Evolutionary conservation across 2,329 filamentous ascomycete species (phyloP).

Genomic region (Canariomyces notabilis): DNA sequence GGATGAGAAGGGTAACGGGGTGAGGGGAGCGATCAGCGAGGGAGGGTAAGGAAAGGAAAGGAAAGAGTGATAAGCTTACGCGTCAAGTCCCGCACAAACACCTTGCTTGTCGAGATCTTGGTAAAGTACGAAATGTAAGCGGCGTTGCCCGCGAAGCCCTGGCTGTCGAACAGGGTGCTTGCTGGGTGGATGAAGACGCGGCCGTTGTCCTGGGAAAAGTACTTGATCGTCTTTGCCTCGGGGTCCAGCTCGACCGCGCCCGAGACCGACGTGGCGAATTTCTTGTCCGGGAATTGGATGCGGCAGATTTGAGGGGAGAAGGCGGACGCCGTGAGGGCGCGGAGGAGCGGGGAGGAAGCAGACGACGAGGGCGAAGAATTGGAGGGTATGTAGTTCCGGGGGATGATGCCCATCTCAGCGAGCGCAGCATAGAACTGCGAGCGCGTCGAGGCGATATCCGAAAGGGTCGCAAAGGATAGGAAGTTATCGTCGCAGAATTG

Average conservation of each 20-base stretch:
- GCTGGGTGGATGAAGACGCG: constrained; percentile 90
- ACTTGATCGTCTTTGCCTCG: constrained; percentile 87
- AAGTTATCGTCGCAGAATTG: constrained; percentile 82
- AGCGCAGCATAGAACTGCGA: constrained; percentile 82
- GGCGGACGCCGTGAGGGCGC: constrained; percentile 66
- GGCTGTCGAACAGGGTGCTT: constrained; percentile 78
- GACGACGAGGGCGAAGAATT: background rate
- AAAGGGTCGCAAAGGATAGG: constrained; percentile 74
- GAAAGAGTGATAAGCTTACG: constrained; percentile 49
- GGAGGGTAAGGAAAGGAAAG: background rate
- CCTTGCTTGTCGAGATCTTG: constrained; percentile 86
- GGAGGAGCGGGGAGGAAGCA: constrained; percentile 49
- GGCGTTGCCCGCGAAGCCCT: constrained; percentile 69
- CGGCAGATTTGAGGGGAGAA: constrained; percentile 84
- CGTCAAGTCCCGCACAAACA: constrained; percentile 86
- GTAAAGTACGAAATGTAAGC: constrained; percentile 85
- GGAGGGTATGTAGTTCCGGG: constrained; percentile 23
- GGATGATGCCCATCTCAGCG: constrained; percentile 71
- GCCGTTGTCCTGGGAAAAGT: constrained; percentile 79
- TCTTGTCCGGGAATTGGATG: constrained; percentile 92
- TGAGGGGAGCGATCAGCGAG: background rate
- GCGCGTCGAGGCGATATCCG: constrained; percentile 82
- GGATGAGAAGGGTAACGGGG: background rate
- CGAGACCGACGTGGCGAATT: constrained; percentile 80
- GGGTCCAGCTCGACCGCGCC: constrained; percentile 91